Evolutionary conservation across 225 moss, liverwort and hornwort species (phyloP).

Genomic region (Polytrichum formosum): DNA sequence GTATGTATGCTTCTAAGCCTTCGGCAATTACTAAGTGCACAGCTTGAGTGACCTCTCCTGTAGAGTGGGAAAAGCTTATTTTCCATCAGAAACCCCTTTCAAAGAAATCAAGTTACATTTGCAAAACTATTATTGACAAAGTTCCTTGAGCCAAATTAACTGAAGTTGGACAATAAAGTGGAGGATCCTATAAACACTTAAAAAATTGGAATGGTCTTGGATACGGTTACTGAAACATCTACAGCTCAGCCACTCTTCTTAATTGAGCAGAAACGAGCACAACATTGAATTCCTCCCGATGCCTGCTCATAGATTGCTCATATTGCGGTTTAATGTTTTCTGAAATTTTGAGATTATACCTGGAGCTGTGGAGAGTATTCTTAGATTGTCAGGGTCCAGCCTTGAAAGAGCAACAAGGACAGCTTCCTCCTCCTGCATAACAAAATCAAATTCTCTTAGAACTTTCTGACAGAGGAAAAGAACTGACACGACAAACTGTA

Average conservation of each 20-base stretch:
- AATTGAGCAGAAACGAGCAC: too few species aligned
- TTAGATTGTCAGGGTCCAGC: conserved; percentile 55
- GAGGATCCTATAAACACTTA: too few species aligned
- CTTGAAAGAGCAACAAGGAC: conserved; percentile 68
- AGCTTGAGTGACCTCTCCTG: conserved; percentile 68
- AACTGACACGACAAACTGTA: too few species aligned
- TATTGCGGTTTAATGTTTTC: background rate
- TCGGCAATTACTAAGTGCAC: conserved; percentile 81
- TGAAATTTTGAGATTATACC: conserved; percentile 20
- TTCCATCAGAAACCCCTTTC: too few species aligned
- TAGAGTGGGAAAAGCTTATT: background rate
- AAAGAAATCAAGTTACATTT: too few species aligned
- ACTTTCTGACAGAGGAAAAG: background rate
- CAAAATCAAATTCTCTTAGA: background rate
- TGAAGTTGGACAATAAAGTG: too few species aligned
- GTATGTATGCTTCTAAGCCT: conserved; percentile 80
- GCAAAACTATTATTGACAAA: too few species aligned
- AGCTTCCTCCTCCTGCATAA: conserved; percentile 64
- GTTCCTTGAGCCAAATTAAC: too few species aligned
- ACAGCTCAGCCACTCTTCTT: too few species aligned
- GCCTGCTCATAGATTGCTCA: background rate
- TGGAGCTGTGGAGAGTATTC: conserved; percentile 47
- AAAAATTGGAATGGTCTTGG: too few species aligned
- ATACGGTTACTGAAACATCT: too few species aligned
- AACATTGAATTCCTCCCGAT: background rate